A percentile compares a stretch with the other conserved stretches of the same genome.
Conservation (phyloP, 345 rosid species). For the Eutrema yunnanense region DNA sequence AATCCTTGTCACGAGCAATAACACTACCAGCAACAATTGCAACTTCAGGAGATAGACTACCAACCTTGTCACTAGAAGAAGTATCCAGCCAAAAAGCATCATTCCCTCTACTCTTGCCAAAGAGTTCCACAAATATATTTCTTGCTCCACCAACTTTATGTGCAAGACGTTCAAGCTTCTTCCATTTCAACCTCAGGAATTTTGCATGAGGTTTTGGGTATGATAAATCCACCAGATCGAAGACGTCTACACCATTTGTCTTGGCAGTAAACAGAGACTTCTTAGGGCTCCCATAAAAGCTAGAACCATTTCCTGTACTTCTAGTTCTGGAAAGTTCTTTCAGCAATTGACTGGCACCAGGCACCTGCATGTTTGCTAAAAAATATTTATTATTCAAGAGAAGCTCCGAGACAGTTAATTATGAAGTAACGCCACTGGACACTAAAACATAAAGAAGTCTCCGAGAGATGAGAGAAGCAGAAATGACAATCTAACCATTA, state of each 20-base stretch:
- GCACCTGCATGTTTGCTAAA: conserved; percentile 79
- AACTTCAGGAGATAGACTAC: conserved; percentile 8
- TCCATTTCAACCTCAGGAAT: conserved; percentile 69
- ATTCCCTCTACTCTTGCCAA: conserved; percentile 44
- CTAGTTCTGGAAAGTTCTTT: conserved; percentile 39
- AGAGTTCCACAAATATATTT: conserved; percentile 62
- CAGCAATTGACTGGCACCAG: conserved; percentile 36
- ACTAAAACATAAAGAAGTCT: not conserved
- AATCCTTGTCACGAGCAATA: not conserved
- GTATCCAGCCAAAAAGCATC: conserved; percentile 98
- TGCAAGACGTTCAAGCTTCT: conserved; percentile 55
- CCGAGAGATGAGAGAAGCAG: not conserved
- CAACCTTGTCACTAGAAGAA: conserved; percentile 85
- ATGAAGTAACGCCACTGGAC: not conserved
- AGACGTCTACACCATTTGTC: conserved; percentile 28
- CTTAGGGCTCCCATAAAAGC: conserved; percentile 21
- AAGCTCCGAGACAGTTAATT: conserved; percentile 8
- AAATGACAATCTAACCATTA: not conserved
- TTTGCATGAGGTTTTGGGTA: conserved; percentile 25
- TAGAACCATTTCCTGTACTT: conserved; percentile 24
- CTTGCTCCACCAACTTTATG: conserved; percentile 68
- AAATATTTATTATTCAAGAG: conserved; percentile 56
- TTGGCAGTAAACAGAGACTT: conserved; percentile 27
- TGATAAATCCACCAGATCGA: conserved; percentile 32
- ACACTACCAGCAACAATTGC: not conserved